Percentiles rank a stretch among this genome's conserved stretches.
Evolutionary conservation across 2,329 filamentous ascomycete species (phyloP).

Genomic region (Furcasterigmium sp.): DNA sequence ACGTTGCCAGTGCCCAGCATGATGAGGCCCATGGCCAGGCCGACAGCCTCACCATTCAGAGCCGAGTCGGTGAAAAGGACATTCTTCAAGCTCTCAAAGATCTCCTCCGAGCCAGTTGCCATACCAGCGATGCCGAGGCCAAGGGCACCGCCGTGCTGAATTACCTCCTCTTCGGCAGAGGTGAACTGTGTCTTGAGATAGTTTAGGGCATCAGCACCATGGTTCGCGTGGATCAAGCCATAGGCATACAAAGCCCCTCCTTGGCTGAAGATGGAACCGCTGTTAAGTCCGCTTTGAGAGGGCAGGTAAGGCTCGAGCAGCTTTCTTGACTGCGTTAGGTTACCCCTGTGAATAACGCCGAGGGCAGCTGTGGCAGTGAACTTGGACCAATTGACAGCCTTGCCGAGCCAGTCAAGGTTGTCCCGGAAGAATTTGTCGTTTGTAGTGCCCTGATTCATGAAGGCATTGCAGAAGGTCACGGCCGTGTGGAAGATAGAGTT

Average conservation of each 20-base stretch:
- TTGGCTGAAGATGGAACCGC: conserved; percentile 90
- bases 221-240: conserved; percentile 94
- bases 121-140: conserved; percentile 96
- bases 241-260: conserved; percentile 94
- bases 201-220: conserved; percentile 82
- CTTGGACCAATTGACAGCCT: conserved; percentile 99
- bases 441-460: conserved; percentile 98
- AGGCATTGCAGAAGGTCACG: conserved; percentile 95
- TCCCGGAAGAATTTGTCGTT: conserved; percentile 98
- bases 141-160: conserved; percentile 93
- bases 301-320: conserved; percentile 93
- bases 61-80: conserved; percentile 92
- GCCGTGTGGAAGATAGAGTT: conserved; percentile 99
- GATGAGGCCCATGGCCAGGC: conserved; percentile 92
- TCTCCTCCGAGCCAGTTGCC: conserved; percentile 85
- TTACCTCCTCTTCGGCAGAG: conserved; percentile 79
- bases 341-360: conserved; percentile 94
- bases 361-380: conserved; percentile 96
- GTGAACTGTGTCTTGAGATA: conserved; percentile 74
- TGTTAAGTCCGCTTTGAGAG: conserved; percentile 64
- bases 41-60: conserved; percentile 93
- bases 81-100: conserved; percentile 85
- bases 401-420: conserved; percentile 95
- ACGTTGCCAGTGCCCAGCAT: conserved; percentile 98
- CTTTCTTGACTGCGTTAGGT: conserved; percentile 88